These are phyloP conservation scores for Medicago lupulina DNA, from an alignment of 306 rosid genomes.

Conservation along the genomic window DNA sequence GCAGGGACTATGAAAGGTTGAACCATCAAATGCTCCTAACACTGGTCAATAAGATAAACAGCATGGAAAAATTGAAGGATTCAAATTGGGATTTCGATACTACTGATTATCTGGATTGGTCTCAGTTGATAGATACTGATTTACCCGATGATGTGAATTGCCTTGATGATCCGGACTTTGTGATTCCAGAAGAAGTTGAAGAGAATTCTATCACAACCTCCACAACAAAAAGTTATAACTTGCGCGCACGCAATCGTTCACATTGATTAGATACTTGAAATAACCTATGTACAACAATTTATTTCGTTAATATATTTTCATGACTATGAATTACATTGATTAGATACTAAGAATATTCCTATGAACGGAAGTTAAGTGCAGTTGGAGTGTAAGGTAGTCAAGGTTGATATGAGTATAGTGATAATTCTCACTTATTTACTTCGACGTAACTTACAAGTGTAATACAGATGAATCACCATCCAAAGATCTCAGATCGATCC, in stretches of 20 bases:
- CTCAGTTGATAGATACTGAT: conserved; percentile 64
- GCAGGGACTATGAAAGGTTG: conserved; percentile 75
- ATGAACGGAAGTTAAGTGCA: no score
- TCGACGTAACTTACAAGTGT: no score
- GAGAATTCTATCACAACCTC: conserved; percentile 56
- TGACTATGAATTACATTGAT: no score
- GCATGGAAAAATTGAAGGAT: conserved; percentile 50
- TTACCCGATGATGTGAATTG: conserved; percentile 68
- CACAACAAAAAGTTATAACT: conserved; percentile 56
- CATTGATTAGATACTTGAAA: conserved; percentile 35
- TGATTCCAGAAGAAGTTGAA: conserved; percentile 60
- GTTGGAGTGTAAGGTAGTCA: no score
- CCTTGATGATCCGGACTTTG: conserved; percentile 72
- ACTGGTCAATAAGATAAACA: conserved; percentile 48
- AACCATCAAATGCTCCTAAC: conserved; percentile 62
- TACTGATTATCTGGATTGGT: conserved; percentile 57
- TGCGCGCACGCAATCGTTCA: conserved; percentile 47
- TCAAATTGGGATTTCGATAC: conserved; percentile 45
- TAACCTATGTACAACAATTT: neutral
- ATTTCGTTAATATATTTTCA: no score
- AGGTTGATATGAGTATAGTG: no score
- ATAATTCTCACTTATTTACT: no score
- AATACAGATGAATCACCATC: no score
- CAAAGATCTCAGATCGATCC: no score
- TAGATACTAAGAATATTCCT: no score